These are phyloP conservation scores for Trichosporon sp. DNA, from an alignment of 1,284 basidiomycete genomes.

Conservation along the genomic window DNA sequence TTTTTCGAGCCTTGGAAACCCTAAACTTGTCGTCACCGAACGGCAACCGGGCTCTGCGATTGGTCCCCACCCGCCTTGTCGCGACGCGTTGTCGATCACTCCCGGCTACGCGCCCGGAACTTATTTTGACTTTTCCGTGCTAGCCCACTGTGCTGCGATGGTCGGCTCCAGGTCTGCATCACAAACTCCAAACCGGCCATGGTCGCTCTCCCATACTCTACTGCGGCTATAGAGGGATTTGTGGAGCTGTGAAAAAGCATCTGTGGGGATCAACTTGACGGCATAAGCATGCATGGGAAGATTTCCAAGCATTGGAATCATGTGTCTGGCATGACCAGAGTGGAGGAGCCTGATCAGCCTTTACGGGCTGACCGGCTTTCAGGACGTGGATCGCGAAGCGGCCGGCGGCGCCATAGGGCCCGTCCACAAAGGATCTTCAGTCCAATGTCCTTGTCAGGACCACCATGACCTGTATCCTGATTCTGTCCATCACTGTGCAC, in stretches of 20 bases:
- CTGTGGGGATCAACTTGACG: neutral
- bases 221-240: neutral
- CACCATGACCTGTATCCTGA: neutral
- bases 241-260: neutral
- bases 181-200: neutral
- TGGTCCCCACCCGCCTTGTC: neutral
- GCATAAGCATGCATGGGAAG: too few species aligned
- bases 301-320: neutral
- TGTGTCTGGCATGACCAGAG: neutral
- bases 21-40: slow-evolving; percentile 1
- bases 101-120: neutral
- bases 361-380: neutral
- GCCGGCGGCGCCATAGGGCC: neutral
- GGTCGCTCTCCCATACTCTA: neutral
- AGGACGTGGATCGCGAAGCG: neutral
- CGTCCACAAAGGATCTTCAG: neutral
- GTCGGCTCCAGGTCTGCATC: neutral
- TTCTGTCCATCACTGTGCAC: neutral
- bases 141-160: neutral
- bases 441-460: neutral
- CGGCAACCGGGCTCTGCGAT: neutral
- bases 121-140: neutral
- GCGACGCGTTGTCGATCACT: slow-evolving; percentile 3
- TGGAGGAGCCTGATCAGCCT: neutral
- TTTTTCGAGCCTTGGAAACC: neutral